Conservation (phyloP, 108 stramenopile species). For the Skeletonema costatum region DNA sequence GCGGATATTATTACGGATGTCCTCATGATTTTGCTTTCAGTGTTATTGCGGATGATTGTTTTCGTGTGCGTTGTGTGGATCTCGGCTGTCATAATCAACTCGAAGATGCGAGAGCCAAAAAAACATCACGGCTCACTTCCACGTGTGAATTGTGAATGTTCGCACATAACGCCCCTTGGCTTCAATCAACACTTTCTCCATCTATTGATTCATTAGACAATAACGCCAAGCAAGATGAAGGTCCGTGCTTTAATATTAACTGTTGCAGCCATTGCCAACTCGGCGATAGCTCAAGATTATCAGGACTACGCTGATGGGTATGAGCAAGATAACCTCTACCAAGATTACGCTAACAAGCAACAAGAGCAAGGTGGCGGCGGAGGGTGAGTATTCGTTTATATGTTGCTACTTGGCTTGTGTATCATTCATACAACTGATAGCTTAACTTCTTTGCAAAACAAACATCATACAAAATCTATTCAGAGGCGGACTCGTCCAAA, state of each 20-base stretch:
- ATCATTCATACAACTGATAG: background rate
- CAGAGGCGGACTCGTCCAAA: slow-evolving; percentile 57
- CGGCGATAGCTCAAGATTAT: slow-evolving; percentile 57
- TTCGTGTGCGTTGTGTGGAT: no score
- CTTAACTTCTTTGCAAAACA: background rate
- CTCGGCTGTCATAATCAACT: no score
- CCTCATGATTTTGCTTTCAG: slow-evolving; percentile 20
- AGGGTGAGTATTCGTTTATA: slow-evolving; percentile 22
- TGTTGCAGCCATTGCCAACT: slow-evolving; percentile 23
- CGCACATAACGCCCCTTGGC: no score
- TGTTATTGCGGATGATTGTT: no score
- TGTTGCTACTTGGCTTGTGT: background rate
- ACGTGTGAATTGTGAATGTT: no score
- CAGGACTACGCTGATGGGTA: slow-evolving; percentile 74
- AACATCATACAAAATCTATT: background rate
- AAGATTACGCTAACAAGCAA: slow-evolving; percentile 74
- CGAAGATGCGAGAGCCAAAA: no score
- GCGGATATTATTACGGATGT: slow-evolving; percentile 20
- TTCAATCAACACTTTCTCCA: no score
- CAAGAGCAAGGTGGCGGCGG: slow-evolving; percentile 55
- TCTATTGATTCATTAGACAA: background rate
- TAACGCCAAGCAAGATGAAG: slow-evolving; percentile 22
- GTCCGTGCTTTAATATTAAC: slow-evolving; percentile 20
- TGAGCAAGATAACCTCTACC: slow-evolving; percentile 74
- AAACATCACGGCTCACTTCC: no score